Percentiles rank a stretch among this genome's conserved stretches.
Evolutionary conservation across 371 early-diverging fungal genomes (phyloP).

Genomic region (Mortierella sp.): DNA sequence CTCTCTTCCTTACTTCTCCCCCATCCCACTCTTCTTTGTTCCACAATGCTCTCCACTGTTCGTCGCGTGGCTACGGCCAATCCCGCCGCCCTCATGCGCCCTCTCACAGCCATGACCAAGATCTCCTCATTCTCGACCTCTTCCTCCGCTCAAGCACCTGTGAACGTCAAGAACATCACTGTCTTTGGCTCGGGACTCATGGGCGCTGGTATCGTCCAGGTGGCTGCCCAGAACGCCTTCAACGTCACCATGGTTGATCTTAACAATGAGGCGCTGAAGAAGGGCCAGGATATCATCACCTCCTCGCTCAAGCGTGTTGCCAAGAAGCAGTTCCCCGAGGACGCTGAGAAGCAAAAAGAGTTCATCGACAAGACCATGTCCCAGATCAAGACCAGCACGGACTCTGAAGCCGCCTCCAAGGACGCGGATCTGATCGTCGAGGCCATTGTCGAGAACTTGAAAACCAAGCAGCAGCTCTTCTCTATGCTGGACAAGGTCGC

Average conservation of each 20-base stretch:
- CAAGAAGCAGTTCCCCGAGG: slow-evolving; percentile 87
- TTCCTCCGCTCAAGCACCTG: slow-evolving; percentile 26
- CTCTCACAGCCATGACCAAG: slow-evolving; percentile 37
- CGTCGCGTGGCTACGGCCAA: slow-evolving; percentile 53
- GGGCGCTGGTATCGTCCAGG: slow-evolving; percentile 97
- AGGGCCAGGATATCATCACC: slow-evolving; percentile 83
- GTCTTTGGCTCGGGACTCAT: slow-evolving; percentile 90
- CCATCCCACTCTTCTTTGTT: slow-evolving; percentile 3
- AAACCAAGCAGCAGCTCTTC: slow-evolving; percentile 87
- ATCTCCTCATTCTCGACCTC: slow-evolving; percentile 52
- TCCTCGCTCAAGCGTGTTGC: slow-evolving; percentile 87
- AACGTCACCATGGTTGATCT: slow-evolving; percentile 92
- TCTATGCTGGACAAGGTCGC: slow-evolving; percentile 74
- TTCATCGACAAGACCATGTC: slow-evolving; percentile 74
- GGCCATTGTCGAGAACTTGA: slow-evolving; percentile 95
- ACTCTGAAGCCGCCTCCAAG: slow-evolving; percentile 64
- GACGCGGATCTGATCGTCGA: slow-evolving; percentile 86
- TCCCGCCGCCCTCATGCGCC: slow-evolving; percentile 47
- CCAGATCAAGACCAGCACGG: slow-evolving; percentile 73
- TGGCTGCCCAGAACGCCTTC: slow-evolving; percentile 85
- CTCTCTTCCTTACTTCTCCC: neutral
- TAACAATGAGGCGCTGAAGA: slow-evolving; percentile 73
- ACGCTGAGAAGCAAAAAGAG: slow-evolving; percentile 64
- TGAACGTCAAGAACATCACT: slow-evolving; percentile 67
- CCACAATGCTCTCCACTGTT: slow-evolving; percentile 44